Evolutionary conservation across 768 basidiomycete species (phyloP), one percentile per base, ranked within the genome.

Genomic region (Serendipita sp.): DNA sequence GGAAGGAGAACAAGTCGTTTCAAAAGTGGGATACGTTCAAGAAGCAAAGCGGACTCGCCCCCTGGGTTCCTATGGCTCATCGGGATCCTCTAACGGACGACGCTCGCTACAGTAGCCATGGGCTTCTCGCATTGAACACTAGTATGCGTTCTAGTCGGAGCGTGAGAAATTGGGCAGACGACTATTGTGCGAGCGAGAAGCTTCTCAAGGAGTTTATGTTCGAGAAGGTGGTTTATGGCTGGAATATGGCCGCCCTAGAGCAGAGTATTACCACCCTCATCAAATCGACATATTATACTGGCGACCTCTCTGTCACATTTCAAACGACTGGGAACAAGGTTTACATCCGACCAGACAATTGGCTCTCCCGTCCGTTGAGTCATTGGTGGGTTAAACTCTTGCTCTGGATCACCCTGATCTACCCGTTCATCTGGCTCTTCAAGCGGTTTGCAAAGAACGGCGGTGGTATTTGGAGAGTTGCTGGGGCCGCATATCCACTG

Each of bases 341-440:
- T 64, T 82, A 80, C 68, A 78, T 92, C 64, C 81, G 87, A 18
- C 84, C 91, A 0, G 75, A 85, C 67, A 88, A 84, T 72, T 69
- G 68, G 51, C 76, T 91, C 66, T 84, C 88, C 3, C 78, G 85
- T 52, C 78, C 80, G 68, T 80, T 90, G 46, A 85, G 85, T 32
- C 84, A 83, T 68, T 79, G 78, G 67, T 90, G 85, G 83, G 73
- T 91, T 70, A 84, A 83, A 68, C 78, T 87, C 68, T 70, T 91
- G 11, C 78, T 84, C 23, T 83, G 85, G 69, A 75, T 91, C 65
- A 77, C 84, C 11, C 73, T 90, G 66, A 78, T 92, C 65, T 91
- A 83, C 70, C 89, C 89, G 0, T 83, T 89, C 72, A 79, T 91
- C 67, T 91, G 88, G 89, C 73, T 91, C 2, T 89, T 82, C 73